Percentiles rank a stretch among this genome's conserved stretches.
Conservation (phyloP, 306 rosid species). For the Gleditsia sinensis region DNA sequence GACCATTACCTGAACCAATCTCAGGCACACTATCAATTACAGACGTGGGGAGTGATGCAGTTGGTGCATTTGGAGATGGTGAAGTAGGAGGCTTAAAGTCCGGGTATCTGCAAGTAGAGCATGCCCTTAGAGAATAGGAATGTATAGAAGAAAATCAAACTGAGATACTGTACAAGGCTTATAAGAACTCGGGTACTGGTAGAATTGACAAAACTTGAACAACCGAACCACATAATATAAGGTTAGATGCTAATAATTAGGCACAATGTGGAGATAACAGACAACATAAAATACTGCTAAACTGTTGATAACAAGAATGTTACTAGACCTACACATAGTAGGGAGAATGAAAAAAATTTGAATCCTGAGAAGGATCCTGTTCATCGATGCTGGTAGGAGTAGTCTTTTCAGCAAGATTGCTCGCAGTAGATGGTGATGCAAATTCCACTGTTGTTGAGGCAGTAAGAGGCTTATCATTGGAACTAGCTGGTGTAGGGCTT, state of each 20-base stretch:
- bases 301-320: conserved; percentile 12
- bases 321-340: conserved; percentile 45
- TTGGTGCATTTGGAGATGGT: conserved; percentile 73
- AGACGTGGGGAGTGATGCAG: conserved; percentile 37
- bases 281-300: not conserved
- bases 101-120: conserved; percentile 54
- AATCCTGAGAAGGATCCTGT: conserved; percentile 40
- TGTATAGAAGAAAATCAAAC: conserved; percentile 22
- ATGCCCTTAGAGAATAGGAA: conserved; percentile 12
- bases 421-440: conserved; percentile 33
- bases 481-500: conserved; percentile 51
- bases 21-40: conserved; percentile 28
- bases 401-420: conserved; percentile 15
- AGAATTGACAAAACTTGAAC: conserved; percentile 9
- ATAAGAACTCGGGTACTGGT: not conserved
- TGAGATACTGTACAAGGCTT: not conserved
- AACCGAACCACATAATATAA: not conserved
- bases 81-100: conserved; percentile 84
- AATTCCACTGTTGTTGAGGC: conserved; percentile 33
- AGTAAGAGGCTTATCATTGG: conserved; percentile 34
- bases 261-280: not conserved
- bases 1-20: conserved; percentile 41
- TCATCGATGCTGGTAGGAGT: not conserved
- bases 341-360: conserved; percentile 44
- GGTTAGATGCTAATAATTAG: not conserved